Evolutionary conservation across 2,329 filamentous ascomycete species (phyloP).

Genomic region (Monosporascus sp.): DNA sequence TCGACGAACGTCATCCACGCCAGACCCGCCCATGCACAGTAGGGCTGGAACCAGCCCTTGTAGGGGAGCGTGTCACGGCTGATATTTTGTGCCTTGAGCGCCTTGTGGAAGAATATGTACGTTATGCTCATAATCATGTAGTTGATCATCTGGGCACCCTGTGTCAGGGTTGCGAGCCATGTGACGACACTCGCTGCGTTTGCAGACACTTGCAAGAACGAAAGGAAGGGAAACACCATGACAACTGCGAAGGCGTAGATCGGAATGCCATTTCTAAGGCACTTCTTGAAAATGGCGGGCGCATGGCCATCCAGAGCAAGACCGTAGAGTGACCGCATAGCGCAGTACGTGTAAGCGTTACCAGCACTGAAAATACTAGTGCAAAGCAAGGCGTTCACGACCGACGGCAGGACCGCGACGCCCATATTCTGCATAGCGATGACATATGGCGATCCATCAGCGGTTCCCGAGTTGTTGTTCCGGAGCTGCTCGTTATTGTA

Average conservation of each 20-base stretch:
- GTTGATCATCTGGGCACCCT: slow-evolving; percentile 47
- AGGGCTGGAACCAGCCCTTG: slow-evolving; percentile 54
- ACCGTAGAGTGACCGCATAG: slow-evolving; percentile 55
- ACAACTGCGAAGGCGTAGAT: slow-evolving; percentile 56
- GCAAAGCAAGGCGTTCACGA: slow-evolving; percentile 58
- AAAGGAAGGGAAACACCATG: slow-evolving; percentile 56
- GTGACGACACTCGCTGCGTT: slow-evolving; percentile 25
- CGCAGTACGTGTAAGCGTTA: slow-evolving; percentile 58
- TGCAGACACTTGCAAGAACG: slow-evolving; percentile 39
- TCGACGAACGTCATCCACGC: slow-evolving; percentile 38
- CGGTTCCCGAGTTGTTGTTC: slow-evolving; percentile 42
- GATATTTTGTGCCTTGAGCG: slow-evolving; percentile 44
- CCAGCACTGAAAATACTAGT: slow-evolving; percentile 56
- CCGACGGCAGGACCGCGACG: slow-evolving; percentile 49
- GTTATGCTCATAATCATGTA: slow-evolving; percentile 56
- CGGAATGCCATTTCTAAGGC: slow-evolving; percentile 54
- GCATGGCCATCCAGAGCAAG: slow-evolving; percentile 53
- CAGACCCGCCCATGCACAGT: slow-evolving; percentile 44
- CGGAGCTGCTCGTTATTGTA: slow-evolving; percentile 54
- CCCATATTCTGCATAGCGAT: slow-evolving; percentile 54
- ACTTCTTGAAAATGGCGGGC: slow-evolving; percentile 44
- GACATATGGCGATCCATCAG: slow-evolving; percentile 51
- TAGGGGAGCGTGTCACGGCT: slow-evolving; percentile 53
- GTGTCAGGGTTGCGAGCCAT: slow-evolving; percentile 33
- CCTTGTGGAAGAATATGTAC: slow-evolving; percentile 55